Evolutionary conservation across 2,329 filamentous ascomycete species (phyloP).

Genomic region (Aaosphaeria pasadenensis): DNA sequence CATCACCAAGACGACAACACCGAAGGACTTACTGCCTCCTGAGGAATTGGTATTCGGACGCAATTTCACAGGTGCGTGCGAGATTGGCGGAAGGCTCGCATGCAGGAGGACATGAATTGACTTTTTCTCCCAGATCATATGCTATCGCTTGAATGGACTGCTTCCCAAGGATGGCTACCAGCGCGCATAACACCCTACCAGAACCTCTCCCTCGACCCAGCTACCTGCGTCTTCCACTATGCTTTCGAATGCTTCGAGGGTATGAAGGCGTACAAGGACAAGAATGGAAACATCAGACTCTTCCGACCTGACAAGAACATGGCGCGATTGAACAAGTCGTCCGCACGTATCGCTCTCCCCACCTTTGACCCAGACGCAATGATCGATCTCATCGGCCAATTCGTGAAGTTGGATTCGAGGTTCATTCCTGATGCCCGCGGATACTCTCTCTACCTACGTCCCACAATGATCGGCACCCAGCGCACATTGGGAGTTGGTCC

Average conservation of each 20-base stretch:
- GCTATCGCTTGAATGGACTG: slow-evolving; percentile 91
- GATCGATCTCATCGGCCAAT: slow-evolving; percentile 76
- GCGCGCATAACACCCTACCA: slow-evolving; percentile 90
- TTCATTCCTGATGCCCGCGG: slow-evolving; percentile 82
- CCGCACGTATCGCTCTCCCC: slow-evolving; percentile 86
- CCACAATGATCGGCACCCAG: slow-evolving; percentile 97
- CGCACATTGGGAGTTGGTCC: slow-evolving; percentile 87
- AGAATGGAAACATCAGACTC: slow-evolving; percentile 71
- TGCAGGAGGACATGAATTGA: slow-evolving; percentile 8
- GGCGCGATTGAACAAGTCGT: slow-evolving; percentile 87
- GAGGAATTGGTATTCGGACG: slow-evolving; percentile 86
- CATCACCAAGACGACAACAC: slow-evolving; percentile 70
- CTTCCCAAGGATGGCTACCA: slow-evolving; percentile 75
- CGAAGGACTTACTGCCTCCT: slow-evolving; percentile 70
- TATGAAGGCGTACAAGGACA: slow-evolving; percentile 98
- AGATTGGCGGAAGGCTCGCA: background rate
- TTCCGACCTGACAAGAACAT: slow-evolving; percentile 98
- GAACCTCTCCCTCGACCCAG: slow-evolving; percentile 93
- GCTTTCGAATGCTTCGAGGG: slow-evolving; percentile 98
- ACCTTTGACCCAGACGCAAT: slow-evolving; percentile 73
- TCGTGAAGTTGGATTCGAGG: slow-evolving; percentile 76
- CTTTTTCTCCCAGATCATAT: slow-evolving; percentile 74
- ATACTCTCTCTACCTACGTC: slow-evolving; percentile 93
- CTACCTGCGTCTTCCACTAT: slow-evolving; percentile 97
- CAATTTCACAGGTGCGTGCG: slow-evolving; percentile 73